phyloP scores from a whole-genome alignment of 2,329 filamentous ascomycete species.

The Colletotrichum filicis region DNA sequence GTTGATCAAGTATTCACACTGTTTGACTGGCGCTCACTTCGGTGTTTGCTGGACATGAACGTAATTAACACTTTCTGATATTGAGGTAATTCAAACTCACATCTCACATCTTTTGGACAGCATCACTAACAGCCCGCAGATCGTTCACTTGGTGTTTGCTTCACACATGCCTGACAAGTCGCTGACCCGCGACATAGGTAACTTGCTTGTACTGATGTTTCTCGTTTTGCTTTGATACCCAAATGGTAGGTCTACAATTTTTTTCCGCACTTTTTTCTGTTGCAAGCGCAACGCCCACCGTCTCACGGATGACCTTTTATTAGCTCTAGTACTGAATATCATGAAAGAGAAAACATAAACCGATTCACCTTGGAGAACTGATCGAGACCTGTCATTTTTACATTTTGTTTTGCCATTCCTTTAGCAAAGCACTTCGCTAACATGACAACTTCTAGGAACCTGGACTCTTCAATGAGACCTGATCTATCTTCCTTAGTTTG shows the following conservation, averaged over 20 bases:
- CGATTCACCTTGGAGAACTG: conserved; percentile 73
- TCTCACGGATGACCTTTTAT: conserved; percentile 60
- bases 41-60: conserved; percentile 61
- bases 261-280: neutral
- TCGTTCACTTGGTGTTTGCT: conserved; percentile 9
- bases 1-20: conserved; percentile 67
- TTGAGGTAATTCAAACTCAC: conserved; percentile 47
- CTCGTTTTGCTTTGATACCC: neutral
- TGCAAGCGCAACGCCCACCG: conserved; percentile 34
- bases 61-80: conserved; percentile 64
- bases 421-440: conserved; percentile 6
- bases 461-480: neutral
- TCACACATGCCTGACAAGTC: neutral
- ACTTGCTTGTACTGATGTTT: conserved; percentile 28
- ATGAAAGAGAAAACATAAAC: conserved; percentile 59
- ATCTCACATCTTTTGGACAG: too few relatives aligned
- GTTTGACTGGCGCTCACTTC: conserved; percentile 60
- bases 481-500: neutral
- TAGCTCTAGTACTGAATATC: conserved; percentile 63
- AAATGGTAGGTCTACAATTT: conserved; percentile 14
- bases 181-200: conserved; percentile 26
- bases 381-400: conserved; percentile 47
- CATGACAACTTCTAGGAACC: conserved; percentile 1
- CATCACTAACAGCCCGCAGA: conserved; percentile 5
- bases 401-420: neutral